A percentile compares a stretch with the other conserved stretches of the same genome.
phyloP scores from a whole-genome alignment of 140 eudicot genomes.

The Artemisia princeps region DNA sequence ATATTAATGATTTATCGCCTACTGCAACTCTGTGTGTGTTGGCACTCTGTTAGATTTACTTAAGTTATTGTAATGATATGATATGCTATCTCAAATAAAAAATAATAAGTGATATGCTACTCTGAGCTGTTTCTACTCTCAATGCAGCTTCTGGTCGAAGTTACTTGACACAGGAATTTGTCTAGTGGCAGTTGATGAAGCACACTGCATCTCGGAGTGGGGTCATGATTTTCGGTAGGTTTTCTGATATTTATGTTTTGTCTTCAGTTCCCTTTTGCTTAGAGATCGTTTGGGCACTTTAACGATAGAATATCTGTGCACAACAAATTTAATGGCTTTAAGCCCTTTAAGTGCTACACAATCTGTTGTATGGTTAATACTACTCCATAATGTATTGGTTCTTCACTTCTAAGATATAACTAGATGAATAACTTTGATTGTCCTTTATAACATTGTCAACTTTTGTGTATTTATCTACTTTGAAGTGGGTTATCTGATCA shows the following conservation, averaged over 20 bases:
- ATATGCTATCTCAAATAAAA: background rate
- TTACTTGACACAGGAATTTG: slow-evolving; percentile 63
- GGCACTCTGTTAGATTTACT: slow-evolving; percentile 1
- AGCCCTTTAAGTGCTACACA: background rate
- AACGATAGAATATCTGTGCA: background rate
- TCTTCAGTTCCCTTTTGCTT: slow-evolving; percentile 9
- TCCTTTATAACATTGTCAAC: background rate
- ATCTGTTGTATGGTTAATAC: background rate
- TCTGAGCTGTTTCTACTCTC: slow-evolving; percentile 14
- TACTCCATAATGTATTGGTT: background rate
- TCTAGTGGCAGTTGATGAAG: slow-evolving; percentile 89
- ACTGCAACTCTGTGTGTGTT: slow-evolving; percentile 6
- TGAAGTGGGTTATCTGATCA: slow-evolving; percentile 24
- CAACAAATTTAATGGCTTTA: background rate
- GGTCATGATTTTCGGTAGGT: slow-evolving; percentile 89
- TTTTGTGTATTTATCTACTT: slow-evolving; percentile 17
- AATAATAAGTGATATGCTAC: background rate
- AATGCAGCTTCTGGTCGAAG: slow-evolving; percentile 78
- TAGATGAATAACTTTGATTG: background rate
- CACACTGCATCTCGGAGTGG: slow-evolving; percentile 98
- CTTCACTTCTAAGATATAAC: background rate
- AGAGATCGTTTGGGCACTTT: background rate
- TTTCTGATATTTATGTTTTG: slow-evolving; percentile 10
- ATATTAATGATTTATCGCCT: background rate
- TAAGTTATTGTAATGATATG: slow-evolving; percentile 9